Conservation (phyloP, 805 yeast genomes). For the Debaryomyces maramus region DNA sequence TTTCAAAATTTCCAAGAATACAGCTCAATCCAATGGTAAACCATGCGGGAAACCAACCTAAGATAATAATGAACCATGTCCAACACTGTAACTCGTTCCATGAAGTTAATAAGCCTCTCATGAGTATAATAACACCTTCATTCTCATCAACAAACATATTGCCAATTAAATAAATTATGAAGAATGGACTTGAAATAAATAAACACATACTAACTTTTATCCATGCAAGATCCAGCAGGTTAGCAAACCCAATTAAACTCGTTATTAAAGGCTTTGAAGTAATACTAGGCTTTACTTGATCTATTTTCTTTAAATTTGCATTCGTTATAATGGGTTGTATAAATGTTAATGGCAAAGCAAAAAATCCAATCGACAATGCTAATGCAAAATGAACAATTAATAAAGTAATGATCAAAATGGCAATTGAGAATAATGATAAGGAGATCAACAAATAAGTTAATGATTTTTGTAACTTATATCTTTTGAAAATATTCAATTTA, state of each 20-base stretch:
- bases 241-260: neutral
- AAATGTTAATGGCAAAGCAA: conserved; percentile 75
- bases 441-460: conserved; percentile 36
- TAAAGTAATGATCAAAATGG: conserved; percentile 69
- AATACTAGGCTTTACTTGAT: neutral
- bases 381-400: conserved; percentile 83
- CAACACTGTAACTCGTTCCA: conserved; percentile 75
- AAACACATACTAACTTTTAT: conserved; percentile 35
- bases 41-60: conserved; percentile 90
- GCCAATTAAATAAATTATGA: conserved; percentile 26
- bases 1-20: conserved; percentile 29
- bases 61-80: conserved; percentile 76
- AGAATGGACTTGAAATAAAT: conserved; percentile 53
- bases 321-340: conserved; percentile 38
- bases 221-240: conserved; percentile 6
- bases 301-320: conserved; percentile 4
- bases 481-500: conserved; percentile 2
- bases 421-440: conserved; percentile 54
- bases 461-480: conserved; percentile 17
- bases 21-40: conserved; percentile 31
- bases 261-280: conserved; percentile 6
- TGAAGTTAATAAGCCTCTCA: conserved; percentile 56
- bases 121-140: conserved; percentile 37
- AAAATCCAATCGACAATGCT: conserved; percentile 66
- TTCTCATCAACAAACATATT: conserved; percentile 30